Conservation (phyloP, 2,329 filamentous ascomycete species). For the Metarhizium album region DNA sequence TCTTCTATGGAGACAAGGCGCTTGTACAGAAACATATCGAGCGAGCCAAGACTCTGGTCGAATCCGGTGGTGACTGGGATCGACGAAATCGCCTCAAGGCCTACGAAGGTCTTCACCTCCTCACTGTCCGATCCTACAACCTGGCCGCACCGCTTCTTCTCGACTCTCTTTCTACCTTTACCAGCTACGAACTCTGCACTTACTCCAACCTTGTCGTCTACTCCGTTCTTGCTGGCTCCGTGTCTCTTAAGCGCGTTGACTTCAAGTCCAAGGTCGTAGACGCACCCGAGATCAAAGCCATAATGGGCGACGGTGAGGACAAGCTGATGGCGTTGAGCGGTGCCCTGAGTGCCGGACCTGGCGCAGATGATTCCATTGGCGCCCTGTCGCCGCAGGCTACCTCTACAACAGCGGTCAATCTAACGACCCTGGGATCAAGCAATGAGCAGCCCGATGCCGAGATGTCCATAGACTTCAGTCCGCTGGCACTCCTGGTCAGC, state of each 20-base stretch:
- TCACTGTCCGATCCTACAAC: conserved; percentile 86
- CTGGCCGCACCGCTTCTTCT: conserved; percentile 85
- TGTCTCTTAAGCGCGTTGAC: conserved; percentile 91
- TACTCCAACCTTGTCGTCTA: conserved; percentile 94
- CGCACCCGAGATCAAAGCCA: conserved; percentile 94
- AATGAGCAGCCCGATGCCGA: conserved; percentile 69
- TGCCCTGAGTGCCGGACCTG: conserved; percentile 68
- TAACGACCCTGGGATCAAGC: conserved; percentile 68
- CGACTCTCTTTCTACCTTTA: conserved; percentile 95
- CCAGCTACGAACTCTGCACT: conserved; percentile 94
- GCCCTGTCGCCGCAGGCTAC: conserved; percentile 40
- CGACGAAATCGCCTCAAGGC: conserved; percentile 96
- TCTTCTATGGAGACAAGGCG: conserved; percentile 91
- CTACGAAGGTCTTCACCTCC: conserved; percentile 87
- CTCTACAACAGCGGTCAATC: conserved; percentile 64
- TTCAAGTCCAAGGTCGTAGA: conserved; percentile 99
- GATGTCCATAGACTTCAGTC: conserved; percentile 75
- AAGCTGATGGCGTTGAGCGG: conserved; percentile 75
- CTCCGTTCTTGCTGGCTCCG: conserved; percentile 85
- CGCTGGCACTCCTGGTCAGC: conserved; percentile 77
- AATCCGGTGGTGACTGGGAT: conserved; percentile 96
- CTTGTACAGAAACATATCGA: conserved; percentile 92
- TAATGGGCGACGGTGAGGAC: conserved; percentile 82
- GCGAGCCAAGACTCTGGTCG: conserved; percentile 78
- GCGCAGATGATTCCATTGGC: conserved; percentile 67